These are phyloP conservation scores for Echium plantagineum DNA, from an alignment of 257 asterid genomes.

Conservation along the genomic window DNA sequence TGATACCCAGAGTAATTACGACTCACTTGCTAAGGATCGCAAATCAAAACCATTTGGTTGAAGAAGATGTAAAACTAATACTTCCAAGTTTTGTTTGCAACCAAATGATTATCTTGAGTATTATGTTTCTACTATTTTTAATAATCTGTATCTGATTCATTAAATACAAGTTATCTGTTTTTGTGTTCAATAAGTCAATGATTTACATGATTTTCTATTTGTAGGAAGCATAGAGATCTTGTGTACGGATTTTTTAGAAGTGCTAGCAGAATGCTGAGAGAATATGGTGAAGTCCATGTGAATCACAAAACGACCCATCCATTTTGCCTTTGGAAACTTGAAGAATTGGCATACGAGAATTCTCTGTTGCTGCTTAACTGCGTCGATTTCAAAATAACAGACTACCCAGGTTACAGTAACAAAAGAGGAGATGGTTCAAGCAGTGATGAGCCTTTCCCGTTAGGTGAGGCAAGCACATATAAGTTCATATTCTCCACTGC, in stretches of 20 bases:
- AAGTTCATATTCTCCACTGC: constrained; percentile 18
- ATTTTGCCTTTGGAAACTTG: constrained; percentile 33
- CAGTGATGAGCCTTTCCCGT: constrained; percentile 30
- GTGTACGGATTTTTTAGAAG: constrained; percentile 33
- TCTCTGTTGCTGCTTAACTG: constrained; percentile 15
- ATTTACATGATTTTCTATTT: neutral
- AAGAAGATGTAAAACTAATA: too few species aligned
- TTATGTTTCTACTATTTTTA: too few species aligned
- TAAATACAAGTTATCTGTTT: too few species aligned
- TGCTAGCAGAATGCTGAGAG: constrained; percentile 29
- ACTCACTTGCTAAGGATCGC: too few species aligned
- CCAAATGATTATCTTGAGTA: too few species aligned
- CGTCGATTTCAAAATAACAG: constrained; percentile 27
- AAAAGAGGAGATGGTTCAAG: constrained; percentile 49
- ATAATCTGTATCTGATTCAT: too few species aligned
- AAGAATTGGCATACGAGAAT: constrained; percentile 23
- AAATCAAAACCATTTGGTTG: too few species aligned
- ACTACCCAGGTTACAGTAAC: constrained; percentile 42
- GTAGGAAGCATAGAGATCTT: constrained; percentile 43
- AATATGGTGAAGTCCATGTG: constrained; percentile 42
- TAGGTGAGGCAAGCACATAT: constrained; percentile 39
- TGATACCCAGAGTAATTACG: too few species aligned
- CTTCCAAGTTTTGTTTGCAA: too few species aligned
- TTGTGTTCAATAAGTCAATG: neutral
- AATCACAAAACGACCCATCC: constrained; percentile 38